These are phyloP conservation scores for Protomyces gravidus DNA, from an alignment of 1,139 yeast species.

Conservation along the genomic window DNA sequence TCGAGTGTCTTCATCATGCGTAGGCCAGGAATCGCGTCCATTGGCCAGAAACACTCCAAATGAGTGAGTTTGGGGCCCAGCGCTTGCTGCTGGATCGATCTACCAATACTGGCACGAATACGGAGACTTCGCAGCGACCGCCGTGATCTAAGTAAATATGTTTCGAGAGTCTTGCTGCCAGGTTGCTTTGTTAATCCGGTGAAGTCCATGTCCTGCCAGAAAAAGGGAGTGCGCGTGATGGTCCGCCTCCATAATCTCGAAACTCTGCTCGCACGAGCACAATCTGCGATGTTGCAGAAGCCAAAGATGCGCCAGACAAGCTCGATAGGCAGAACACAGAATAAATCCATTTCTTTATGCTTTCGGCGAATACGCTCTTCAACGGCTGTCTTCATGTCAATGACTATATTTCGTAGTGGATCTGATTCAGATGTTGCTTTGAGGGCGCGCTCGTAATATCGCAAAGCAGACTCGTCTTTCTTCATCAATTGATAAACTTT, in stretches of 20 bases:
- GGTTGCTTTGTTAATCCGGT: not conserved
- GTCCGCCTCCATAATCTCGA: not conserved
- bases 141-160: not conserved
- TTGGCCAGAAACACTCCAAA: not conserved
- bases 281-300: not conserved
- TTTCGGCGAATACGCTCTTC: slow-evolving; percentile 2
- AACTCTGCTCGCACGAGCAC: not conserved
- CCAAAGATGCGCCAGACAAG: slow-evolving; percentile 5
- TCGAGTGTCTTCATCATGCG: not conserved
- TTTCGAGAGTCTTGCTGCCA: not conserved
- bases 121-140: not conserved
- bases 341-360: not conserved
- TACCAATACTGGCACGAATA: not conserved
- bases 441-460: slow-evolving; percentile 7
- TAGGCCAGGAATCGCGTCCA: not conserved
- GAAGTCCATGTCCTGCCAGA: not conserved
- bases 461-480: slow-evolving; percentile 15
- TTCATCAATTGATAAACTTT: slow-evolving; percentile 10
- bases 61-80: not conserved
- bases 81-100: not conserved
- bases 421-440: not conserved
- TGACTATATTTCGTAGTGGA: not conserved
- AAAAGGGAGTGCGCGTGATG: not conserved
- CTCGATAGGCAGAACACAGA: slow-evolving; percentile 5
- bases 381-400: not conserved